These are phyloP conservation scores for Elaphomyces granulatus DNA, from an alignment of 495 filamentous ascomycete species.

Conservation along the genomic window DNA sequence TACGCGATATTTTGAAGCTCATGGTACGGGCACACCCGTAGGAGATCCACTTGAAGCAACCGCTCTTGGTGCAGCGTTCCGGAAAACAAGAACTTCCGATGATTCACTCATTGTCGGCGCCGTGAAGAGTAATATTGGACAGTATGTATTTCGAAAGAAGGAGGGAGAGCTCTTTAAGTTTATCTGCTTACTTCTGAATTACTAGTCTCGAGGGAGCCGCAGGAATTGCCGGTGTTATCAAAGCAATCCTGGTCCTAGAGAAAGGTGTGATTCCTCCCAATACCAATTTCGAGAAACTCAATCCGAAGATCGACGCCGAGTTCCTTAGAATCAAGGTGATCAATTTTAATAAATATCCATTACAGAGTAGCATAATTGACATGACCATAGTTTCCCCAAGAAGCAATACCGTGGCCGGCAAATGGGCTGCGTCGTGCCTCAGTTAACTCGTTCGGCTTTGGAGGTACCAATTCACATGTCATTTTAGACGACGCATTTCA, in stretches of 20 bases:
- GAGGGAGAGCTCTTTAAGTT: no score
- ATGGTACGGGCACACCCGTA: constrained; percentile 28
- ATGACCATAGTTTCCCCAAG: constrained; percentile 10
- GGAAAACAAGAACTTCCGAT: no score
- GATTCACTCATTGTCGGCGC: constrained; percentile 19
- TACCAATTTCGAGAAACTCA: constrained; percentile 15
- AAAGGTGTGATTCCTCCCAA: constrained; percentile 19
- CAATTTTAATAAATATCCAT: neutral
- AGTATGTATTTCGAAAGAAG: no score
- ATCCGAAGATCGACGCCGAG: constrained; percentile 11
- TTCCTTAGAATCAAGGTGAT: neutral
- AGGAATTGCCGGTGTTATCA: constrained; percentile 24
- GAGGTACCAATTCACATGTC: constrained; percentile 12
- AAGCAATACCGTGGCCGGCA: neutral
- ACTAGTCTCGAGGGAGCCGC: constrained; percentile 17
- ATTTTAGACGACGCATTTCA: constrained; percentile 19
- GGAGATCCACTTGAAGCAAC: constrained; percentile 29
- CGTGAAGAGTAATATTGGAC: constrained; percentile 31
- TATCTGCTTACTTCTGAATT: no score
- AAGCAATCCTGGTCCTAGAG: constrained; percentile 19
- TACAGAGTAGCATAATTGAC: neutral
- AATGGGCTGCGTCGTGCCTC: constrained; percentile 10
- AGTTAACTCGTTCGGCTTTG: constrained; percentile 20
- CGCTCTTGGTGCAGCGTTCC: constrained; percentile 18
- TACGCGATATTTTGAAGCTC: constrained; percentile 29